Conservation (phyloP, 495 filamentous ascomycete species). For the Viridothelium virens region DNA sequence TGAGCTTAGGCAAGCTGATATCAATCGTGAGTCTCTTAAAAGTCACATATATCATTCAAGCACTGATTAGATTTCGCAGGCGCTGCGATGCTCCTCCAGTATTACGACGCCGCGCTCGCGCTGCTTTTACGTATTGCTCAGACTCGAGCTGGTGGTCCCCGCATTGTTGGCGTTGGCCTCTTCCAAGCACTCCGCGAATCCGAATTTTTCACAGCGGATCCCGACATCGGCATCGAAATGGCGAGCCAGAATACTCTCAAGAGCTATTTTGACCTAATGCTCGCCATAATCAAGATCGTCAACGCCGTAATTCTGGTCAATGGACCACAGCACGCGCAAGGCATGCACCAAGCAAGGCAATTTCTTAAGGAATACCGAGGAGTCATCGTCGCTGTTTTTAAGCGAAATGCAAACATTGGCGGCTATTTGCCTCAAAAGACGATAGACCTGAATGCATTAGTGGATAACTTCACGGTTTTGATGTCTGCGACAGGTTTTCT, state of each 20-base stretch:
- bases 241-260: constrained; percentile 62
- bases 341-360: constrained; percentile 58
- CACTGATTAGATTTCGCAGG: constrained; percentile 21
- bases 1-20: constrained; percentile 51
- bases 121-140: constrained; percentile 79
- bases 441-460: constrained; percentile 17
- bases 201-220: constrained; percentile 78
- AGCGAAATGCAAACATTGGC: constrained; percentile 76
- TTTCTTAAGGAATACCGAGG: constrained; percentile 76
- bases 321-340: constrained; percentile 71
- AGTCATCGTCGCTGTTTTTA: constrained; percentile 81
- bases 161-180: constrained; percentile 79
- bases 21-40: constrained; percentile 40
- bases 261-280: constrained; percentile 75
- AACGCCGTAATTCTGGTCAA: constrained; percentile 67
- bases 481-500: constrained; percentile 54
- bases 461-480: constrained; percentile 53
- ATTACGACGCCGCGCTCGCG: constrained; percentile 67
- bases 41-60: neutral
- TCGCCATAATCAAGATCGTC: constrained; percentile 74
- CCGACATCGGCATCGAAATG: constrained; percentile 76
- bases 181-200: constrained; percentile 75
- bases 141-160: constrained; percentile 67
- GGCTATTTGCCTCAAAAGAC: constrained; percentile 5
- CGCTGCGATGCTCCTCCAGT: constrained; percentile 34